These are phyloP conservation scores for Populus hybrid DNA, from an alignment of 441 rosid species.

Conservation along the genomic window DNA sequence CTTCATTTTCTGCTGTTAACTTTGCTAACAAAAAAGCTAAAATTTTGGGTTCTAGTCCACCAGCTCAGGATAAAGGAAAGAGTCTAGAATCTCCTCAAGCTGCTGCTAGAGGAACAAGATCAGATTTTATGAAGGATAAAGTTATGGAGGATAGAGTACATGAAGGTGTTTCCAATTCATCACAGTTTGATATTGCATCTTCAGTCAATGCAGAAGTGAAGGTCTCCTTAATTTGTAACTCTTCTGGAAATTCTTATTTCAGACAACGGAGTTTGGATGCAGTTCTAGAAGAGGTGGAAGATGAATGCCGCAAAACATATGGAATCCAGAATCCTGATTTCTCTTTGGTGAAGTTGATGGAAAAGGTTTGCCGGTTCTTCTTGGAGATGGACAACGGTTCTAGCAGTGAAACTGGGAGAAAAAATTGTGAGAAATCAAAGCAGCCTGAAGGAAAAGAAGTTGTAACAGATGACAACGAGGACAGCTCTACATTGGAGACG, in stretches of 20 bases:
- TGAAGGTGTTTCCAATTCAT: slow-evolving; percentile 1
- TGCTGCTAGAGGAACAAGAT: background rate
- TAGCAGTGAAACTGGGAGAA: background rate
- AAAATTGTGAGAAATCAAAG: background rate
- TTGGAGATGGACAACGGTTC: background rate
- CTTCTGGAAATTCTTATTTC: slow-evolving; percentile 1
- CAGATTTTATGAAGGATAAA: background rate
- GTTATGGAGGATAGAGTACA: background rate
- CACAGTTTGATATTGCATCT: slow-evolving; percentile 24
- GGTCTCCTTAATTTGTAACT: slow-evolving; percentile 13
- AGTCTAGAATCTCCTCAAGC: background rate
- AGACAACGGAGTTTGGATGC: slow-evolving; percentile 1
- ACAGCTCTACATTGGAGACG: background rate
- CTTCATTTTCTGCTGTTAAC: background rate
- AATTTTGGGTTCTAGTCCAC: background rate
- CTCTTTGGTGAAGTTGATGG: slow-evolving; percentile 17
- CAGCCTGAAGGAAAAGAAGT: background rate
- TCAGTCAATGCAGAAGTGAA: slow-evolving; percentile 22
- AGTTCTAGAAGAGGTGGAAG: slow-evolving; percentile 13
- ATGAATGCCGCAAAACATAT: slow-evolving; percentile 14
- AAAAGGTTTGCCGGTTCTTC: slow-evolving; percentile 20
- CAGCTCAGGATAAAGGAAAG: background rate
- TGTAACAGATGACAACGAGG: background rate
- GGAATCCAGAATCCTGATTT: slow-evolving; percentile 21
- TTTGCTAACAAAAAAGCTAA: slow-evolving; percentile 2